Conservation (phyloP, 371 early-diverging fungal species). For the Aphelidium insulamus region DNA sequence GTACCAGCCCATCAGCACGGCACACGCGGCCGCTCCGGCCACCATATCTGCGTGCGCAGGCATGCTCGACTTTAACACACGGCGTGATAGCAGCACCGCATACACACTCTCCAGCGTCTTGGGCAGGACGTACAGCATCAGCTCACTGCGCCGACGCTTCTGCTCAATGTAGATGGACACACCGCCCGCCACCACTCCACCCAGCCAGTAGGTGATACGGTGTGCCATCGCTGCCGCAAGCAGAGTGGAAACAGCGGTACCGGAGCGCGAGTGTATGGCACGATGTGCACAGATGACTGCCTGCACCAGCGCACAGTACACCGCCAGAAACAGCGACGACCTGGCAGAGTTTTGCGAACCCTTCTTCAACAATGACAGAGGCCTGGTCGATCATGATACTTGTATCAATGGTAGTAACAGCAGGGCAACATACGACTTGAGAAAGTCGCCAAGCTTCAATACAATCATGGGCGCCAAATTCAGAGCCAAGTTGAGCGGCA, state of each 20-base stretch:
- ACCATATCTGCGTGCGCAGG: no score
- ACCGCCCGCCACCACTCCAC: constrained; percentile 26
- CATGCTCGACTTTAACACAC: no score
- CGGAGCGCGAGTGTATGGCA: no score
- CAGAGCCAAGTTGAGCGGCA: constrained; percentile 43
- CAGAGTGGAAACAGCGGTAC: constrained; percentile 11
- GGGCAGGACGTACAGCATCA: constrained; percentile 41
- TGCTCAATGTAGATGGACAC: constrained; percentile 40
- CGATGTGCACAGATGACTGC: constrained; percentile 34
- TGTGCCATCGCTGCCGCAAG: constrained; percentile 12
- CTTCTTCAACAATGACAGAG: neutral
- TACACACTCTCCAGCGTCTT: constrained; percentile 32
- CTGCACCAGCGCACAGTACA: constrained; percentile 32
- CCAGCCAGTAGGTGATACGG: constrained; percentile 32
- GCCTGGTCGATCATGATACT: neutral
- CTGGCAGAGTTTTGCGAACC: constrained; percentile 26
- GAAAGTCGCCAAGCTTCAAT: constrained; percentile 23
- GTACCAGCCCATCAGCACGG: no score
- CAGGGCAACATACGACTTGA: constrained; percentile 20
- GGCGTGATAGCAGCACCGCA: constrained; percentile 22
- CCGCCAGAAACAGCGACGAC: constrained; percentile 33
- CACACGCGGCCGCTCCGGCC: no score
- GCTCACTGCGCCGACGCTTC: constrained; percentile 32
- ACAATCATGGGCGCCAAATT: constrained; percentile 42
- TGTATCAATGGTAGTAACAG: constrained; percentile 1